phyloP scores from a whole-genome alignment of 106 monocot genomes.

The Apostasia shenzhenica region DNA sequence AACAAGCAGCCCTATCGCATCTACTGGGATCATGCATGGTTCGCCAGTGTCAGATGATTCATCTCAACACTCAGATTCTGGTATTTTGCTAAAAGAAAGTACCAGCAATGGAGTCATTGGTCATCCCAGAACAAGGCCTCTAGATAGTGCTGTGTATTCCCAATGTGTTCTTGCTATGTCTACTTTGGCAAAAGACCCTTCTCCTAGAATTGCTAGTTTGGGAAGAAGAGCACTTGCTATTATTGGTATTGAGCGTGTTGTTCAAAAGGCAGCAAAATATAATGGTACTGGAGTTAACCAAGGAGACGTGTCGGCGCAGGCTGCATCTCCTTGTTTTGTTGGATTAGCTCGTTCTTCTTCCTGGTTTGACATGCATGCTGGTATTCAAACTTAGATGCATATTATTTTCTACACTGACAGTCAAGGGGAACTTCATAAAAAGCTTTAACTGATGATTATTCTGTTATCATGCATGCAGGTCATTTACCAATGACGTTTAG shows the following conservation, averaged over 20 bases:
- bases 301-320: conserved; percentile 43
- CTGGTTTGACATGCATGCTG: conserved; percentile 96
- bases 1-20: conserved; percentile 60
- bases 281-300: conserved; percentile 18
- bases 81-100: conserved; percentile 60
- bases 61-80: conserved; percentile 77
- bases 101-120: conserved; percentile 54
- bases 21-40: conserved; percentile 59
- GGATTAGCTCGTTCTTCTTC: conserved; percentile 82
- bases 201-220: conserved; percentile 59
- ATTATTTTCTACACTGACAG: not conserved
- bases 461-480: conserved; percentile 32
- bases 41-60: conserved; percentile 63
- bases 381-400: conserved; percentile 24
- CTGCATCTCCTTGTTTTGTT: conserved; percentile 35
- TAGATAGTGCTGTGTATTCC: conserved; percentile 52
- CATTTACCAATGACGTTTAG: conserved; percentile 74
- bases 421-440: not conserved
- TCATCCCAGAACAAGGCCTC: conserved; percentile 33
- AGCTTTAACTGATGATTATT: not conserved
- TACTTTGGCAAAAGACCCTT: conserved; percentile 84
- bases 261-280: conserved; percentile 39
- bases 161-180: conserved; percentile 78
- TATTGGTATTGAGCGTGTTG: conserved; percentile 87
- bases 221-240: conserved; percentile 70